phyloP scores from a whole-genome alignment of 345 rosid genomes.

The Eucalyptus tenuipes region DNA sequence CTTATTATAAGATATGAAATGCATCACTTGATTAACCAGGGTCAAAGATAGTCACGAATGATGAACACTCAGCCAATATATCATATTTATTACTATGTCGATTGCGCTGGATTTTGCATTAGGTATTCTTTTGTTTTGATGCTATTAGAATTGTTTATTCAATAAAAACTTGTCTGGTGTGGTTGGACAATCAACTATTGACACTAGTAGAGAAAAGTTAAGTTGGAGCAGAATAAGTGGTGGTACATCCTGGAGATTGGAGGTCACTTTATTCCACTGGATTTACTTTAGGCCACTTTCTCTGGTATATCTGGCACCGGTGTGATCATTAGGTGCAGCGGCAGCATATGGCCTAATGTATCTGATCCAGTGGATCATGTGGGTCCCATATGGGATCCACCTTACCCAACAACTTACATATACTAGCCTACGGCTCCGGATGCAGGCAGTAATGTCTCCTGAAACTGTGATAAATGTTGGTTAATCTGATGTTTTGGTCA shows the following conservation, averaged over 20 bases:
- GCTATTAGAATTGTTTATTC: neutral
- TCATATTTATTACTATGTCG: neutral
- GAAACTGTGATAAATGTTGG: neutral
- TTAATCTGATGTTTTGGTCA: neutral
- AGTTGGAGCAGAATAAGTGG: neutral
- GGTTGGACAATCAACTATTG: neutral
- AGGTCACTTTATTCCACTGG: neutral
- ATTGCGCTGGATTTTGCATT: neutral
- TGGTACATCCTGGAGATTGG: neutral
- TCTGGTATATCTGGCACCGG: neutral
- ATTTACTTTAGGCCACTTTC: neutral
- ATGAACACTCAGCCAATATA: neutral
- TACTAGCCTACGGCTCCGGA: neutral
- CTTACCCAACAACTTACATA: neutral
- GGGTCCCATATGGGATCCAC: neutral
- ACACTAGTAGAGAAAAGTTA: neutral
- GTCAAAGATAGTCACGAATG: neutral
- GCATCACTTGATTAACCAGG: neutral
- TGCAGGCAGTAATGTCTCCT: neutral
- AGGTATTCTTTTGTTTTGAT: neutral
- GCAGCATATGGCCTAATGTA: neutral
- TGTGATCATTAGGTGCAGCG: neutral
- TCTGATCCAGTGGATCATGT: neutral
- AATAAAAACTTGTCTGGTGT: neutral
- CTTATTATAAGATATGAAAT: neutral